Percentiles rank a stretch among this genome's conserved stretches.
These are phyloP conservation scores for Ceratocystis huliohia DNA, from an alignment of 2,329 filamentous ascomycete species.

Conservation along the genomic window DNA sequence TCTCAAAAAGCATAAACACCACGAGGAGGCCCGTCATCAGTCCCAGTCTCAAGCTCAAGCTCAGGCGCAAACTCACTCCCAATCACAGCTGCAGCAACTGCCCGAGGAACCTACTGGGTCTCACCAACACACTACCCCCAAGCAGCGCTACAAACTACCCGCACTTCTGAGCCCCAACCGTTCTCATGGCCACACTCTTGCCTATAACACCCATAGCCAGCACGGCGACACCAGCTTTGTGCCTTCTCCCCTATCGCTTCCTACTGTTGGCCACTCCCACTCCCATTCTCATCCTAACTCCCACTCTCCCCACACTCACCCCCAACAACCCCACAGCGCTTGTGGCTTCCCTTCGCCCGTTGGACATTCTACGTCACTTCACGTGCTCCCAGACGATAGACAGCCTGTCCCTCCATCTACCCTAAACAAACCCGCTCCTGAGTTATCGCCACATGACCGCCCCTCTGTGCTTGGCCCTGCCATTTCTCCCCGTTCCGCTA, in stretches of 20 bases:
- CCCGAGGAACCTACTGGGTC: background rate
- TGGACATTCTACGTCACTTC: constrained; percentile 2
- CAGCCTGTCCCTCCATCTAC: constrained; percentile 16
- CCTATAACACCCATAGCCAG: background rate
- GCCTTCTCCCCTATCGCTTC: constrained; percentile 3
- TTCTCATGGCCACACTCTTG: background rate
- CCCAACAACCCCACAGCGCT: no score
- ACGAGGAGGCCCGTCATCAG: background rate
- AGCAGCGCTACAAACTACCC: constrained; percentile 15
- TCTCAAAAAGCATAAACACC: background rate
- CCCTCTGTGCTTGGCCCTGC: background rate
- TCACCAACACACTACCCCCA: constrained; percentile 8
- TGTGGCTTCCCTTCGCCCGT: constrained; percentile 12
- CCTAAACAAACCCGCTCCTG: background rate
- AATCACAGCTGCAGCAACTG: background rate
- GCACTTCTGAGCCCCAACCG: constrained; percentile 8
- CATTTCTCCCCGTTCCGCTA: background rate
- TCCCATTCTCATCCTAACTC: constrained; percentile 4
- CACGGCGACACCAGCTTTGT: background rate
- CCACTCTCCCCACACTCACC: background rate
- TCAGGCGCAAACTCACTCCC: background rate
- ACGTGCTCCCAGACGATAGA: constrained; percentile 23
- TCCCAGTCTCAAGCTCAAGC: background rate
- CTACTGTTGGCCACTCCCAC: background rate
- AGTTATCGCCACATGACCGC: background rate